Evolutionary conservation across 768 basidiomycete species (phyloP), one percentile per base, ranked within the genome.

Genomic region (Dioszegia crocea): DNA sequence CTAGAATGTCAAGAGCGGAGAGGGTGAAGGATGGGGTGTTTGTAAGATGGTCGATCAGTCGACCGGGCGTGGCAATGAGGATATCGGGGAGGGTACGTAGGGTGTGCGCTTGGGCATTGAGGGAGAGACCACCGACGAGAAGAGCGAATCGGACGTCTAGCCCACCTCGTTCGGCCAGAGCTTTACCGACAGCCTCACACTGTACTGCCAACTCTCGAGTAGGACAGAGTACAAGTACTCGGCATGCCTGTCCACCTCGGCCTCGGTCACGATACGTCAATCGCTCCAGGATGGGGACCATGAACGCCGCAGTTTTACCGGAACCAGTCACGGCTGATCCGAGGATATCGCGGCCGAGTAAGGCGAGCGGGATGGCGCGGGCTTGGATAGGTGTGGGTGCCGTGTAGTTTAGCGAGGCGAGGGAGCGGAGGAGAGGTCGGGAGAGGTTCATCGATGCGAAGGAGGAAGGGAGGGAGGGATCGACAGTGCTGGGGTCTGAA

Each of bases 261-360:
- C 89, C 88, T 64, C 88, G 86, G 63, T 97, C 92, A 56, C 96
- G 84, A 72, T 93, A 98, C 54, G 93, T 78, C 29, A 99, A 81
- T 57, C 96, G 87, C 76, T 99, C 96, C n/a, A 81, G 77, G 79
- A 93, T 88, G 39, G 96, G 96, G 59, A 98, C 86, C 70, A 88
- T 87, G 79, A 98, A 99, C 1, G 96, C 96, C 10, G 91, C 94
- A 1, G 96, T 99, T 81, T 99, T 99, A 60, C 96, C 96, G 4
- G 92, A 96, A 61, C 96, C 96, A 17, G 96, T 99, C 17, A 94
- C 89, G 19, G 96, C 94, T 59, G 85, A 87, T 30, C 94, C 96
- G 53, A 99, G 92, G 36, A 99, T 83, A 75, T 99, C 96, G 73
- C 96, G 92, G 50, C 96, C 96, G 23, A 93, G 76, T 19, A 99